phyloP scores from a whole-genome alignment of 2,329 filamentous ascomycete species.

The Fusarium sp. region DNA sequence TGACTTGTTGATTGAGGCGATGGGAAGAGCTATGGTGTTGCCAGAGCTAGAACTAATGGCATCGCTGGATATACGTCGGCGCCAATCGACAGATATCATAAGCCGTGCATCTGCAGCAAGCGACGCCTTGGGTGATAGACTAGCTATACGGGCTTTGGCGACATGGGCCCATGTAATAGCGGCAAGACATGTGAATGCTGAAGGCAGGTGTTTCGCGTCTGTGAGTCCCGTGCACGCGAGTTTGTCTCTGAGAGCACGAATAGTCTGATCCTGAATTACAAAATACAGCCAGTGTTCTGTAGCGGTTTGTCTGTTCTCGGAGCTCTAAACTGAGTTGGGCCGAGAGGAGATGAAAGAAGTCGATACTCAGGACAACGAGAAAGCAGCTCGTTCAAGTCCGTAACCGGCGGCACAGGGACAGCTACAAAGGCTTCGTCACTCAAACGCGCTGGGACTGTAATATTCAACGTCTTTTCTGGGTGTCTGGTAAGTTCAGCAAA shows the following conservation, averaged over 20 bases:
- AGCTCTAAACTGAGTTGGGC: background rate
- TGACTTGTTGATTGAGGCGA: background rate
- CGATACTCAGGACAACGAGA: background rate
- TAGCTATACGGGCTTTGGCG: background rate
- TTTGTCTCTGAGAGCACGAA: background rate
- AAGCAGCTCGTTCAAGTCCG: background rate
- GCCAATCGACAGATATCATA: background rate
- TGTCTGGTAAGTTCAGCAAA: background rate
- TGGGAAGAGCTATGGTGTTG: background rate
- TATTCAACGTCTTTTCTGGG: fast-evolving
- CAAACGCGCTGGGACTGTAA: fast-evolving
- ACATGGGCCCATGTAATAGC: background rate
- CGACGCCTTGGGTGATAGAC: fast-evolving
- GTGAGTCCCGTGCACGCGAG: background rate
- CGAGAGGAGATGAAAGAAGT: background rate
- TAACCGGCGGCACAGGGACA: fast-evolving
- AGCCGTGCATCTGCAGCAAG: background rate
- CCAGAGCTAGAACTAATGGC: background rate
- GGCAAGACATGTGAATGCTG: background rate
- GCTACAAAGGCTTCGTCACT: fast-evolving
- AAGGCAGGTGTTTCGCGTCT: background rate
- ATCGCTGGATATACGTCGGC: background rate
- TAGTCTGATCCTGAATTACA: background rate
- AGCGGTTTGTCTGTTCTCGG: fast-evolving
- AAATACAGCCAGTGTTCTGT: fast-evolving